Base-by-base conservation (phyloP, 148 eudicot genomes). In the Nepenthes mirabilis region DNA sequence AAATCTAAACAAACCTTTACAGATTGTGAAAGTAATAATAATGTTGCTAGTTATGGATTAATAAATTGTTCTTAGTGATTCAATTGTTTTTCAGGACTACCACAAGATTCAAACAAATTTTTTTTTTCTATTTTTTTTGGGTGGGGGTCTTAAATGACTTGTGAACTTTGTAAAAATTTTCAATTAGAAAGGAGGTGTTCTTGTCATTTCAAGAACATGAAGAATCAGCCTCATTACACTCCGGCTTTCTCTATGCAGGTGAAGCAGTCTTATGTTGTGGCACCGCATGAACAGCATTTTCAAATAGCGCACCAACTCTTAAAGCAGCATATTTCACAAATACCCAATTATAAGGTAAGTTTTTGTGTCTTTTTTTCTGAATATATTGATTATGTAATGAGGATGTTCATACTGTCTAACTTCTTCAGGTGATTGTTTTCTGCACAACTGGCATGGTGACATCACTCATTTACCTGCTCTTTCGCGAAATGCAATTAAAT, bases 401-500 rank as follows among this genome's bases (percentile, higher is more conserved):
- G 14, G 11, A 33, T 23, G 35, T 61, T 14, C 37, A 45, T 10
- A 43, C 33, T 65, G 11, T 65, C 45, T 32, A 59, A 47, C 52
- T 61, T 35, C 60, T 61, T 61, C 80, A 91, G 97, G 88, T 82
- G 57, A 80, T 91, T 75, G 82, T 91, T 65, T 91, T 91, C 77
- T 88, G 93, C 79, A 76, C 88, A 53, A 88, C 94, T 64, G 84
- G 86, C 59, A 80, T 79, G 88, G 81, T 91, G 82, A 78, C 96
- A 47, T 85, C 98, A 47, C 94, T 91, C 66, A 70, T 85, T 91
- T 91, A 72, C 69, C 72, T 72, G 52, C 82, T 91, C 60, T 65
- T 85, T 72, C 84, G 82, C 48, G 94, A 88, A 74, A 78, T 88
- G 85, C 82, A 74, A 72, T 49, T 91, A 69, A 85, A 91, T 65